These are phyloP conservation scores for Spathaspora girioi DNA, from an alignment of 805 yeast species.

Conservation along the genomic window DNA sequence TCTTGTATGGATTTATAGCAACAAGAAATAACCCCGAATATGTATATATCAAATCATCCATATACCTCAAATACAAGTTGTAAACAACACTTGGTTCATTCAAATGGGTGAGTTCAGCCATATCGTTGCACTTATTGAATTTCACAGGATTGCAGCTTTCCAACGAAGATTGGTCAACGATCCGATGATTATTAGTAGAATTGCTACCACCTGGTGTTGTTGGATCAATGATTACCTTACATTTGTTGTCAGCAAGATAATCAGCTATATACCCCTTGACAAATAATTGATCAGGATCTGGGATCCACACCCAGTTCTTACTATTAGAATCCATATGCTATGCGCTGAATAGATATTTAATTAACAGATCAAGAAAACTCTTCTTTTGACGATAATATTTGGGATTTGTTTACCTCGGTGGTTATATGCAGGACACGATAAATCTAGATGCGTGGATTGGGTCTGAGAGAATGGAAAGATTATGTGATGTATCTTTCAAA, in stretches of 20 bases:
- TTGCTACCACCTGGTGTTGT: background rate
- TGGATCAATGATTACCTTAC: slow-evolving; percentile 30
- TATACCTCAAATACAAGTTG: slow-evolving; percentile 74
- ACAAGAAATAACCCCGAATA: slow-evolving; percentile 94
- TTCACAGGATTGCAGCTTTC: slow-evolving; percentile 83
- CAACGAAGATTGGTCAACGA: slow-evolving; percentile 39
- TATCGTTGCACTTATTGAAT: slow-evolving; percentile 87
- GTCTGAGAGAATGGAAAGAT: background rate
- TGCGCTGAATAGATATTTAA: background rate
- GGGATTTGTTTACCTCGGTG: background rate
- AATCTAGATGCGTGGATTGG: background rate
- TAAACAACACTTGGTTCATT: slow-evolving; percentile 95
- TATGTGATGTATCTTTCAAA: background rate
- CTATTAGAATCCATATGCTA: slow-evolving; percentile 6
- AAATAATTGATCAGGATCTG: slow-evolving; percentile 55
- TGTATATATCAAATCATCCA: slow-evolving; percentile 79
- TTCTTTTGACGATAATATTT: background rate
- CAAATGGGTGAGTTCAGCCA: slow-evolving; percentile 91
- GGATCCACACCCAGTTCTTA: slow-evolving; percentile 76
- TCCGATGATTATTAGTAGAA: slow-evolving; percentile 11
- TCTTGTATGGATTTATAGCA: slow-evolving; percentile 88
- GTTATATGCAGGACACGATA: background rate
- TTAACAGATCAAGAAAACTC: background rate
- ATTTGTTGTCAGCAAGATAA: slow-evolving; percentile 30
- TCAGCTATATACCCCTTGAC: slow-evolving; percentile 57